These are phyloP conservation scores for Boechera retrofracta DNA, from an alignment of 345 rosid species.

Conservation along the genomic window DNA sequence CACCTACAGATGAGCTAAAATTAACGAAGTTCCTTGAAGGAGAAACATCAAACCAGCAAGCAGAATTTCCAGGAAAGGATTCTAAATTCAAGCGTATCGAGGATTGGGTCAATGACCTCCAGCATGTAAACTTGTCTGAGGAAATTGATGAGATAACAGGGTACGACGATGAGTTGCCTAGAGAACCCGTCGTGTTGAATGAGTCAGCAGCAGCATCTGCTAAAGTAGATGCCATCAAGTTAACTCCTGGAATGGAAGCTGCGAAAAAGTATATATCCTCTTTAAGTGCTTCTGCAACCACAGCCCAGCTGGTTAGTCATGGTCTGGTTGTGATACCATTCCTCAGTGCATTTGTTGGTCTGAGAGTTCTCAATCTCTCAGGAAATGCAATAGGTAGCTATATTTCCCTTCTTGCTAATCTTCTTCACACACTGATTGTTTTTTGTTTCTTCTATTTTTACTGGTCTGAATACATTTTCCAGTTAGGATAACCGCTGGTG, in stretches of 20 bases:
- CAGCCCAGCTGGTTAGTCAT: constrained; percentile 78
- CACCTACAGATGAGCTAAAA: constrained; percentile 59
- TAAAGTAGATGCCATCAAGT: constrained; percentile 57
- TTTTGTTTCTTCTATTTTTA: constrained; percentile 22
- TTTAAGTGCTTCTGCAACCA: constrained; percentile 65
- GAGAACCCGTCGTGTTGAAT: constrained; percentile 45
- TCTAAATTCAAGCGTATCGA: constrained; percentile 76
- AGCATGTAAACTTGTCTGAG: constrained; percentile 60
- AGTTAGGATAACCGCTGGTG: constrained; percentile 85
- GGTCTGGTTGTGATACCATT: constrained; percentile 79
- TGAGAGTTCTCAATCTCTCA: constrained; percentile 85
- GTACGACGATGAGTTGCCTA: constrained; percentile 45
- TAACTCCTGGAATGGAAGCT: constrained; percentile 73
- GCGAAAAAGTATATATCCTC: constrained; percentile 79
- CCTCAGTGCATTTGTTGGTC: constrained; percentile 72
- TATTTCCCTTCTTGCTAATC: constrained; percentile 22
- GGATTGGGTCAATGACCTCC: constrained; percentile 88
- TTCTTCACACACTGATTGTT: constrained; percentile 8
- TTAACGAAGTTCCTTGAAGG: constrained; percentile 47
- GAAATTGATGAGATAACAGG: constrained; percentile 55
- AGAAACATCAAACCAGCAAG: constrained; percentile 53
- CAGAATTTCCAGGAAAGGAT: constrained; percentile 61
- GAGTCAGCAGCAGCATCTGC: constrained; percentile 42
- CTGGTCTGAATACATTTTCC: constrained; percentile 26
- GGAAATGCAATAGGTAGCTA: constrained; percentile 86